Base-by-base conservation (phyloP, 192 early-diverging fungal genomes). In the Phlyctochytrium planicorne region DNA sequence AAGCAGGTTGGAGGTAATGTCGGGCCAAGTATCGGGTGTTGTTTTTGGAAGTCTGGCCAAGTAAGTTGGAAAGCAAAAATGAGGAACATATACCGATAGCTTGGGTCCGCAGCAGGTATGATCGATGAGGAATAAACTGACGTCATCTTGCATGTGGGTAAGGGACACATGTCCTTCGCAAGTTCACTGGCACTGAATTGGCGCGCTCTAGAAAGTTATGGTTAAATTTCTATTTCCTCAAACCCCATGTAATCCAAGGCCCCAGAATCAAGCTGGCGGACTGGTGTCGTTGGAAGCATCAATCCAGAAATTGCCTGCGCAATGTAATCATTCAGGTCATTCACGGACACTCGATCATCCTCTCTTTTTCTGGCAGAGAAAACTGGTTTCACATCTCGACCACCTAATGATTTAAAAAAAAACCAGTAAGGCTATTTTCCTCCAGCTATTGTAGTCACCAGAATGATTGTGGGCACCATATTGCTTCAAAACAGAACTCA, bases 321-420 rank as follows among this genome's bases (percentile, higher is more conserved):
- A 35, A 80, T 76, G 50, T 74, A 70, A 27, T 66, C 56, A 60
- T 80, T 80, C 35, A 80, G 20, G 25, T 73, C 68, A 30, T 34
- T 37, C 27, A 80, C 24, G 27, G 65, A 61, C 3, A 80, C 56
- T 52, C 65, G 61, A 1, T 59, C n/a, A 25, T 62, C 61, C 31
- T 12, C 34, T 62, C 30, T 31, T 65, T 34, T 67, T 71, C 24
- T 59, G 47, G n/a, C 36, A 56, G 34, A 30, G 52, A 6, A 14
- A 2, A 35, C 57, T 37, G 6, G 30, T 40, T 3, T 27, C 3
- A 34, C 33, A 4, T 23, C 17, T 6, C 30, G 30, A 62, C 34
- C 2, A 31, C 1, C 20, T 47, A 20, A 20, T 47, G 10, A 47
- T 47, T 47, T 14, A 20, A 6, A 47, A n/a, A n/a, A n/a, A n/a